Evolutionary conservation across 805 yeast genomes (phyloP), one percentile per base, ranked within the genome.

Genomic region (Barnettozyma sucrosica): DNA sequence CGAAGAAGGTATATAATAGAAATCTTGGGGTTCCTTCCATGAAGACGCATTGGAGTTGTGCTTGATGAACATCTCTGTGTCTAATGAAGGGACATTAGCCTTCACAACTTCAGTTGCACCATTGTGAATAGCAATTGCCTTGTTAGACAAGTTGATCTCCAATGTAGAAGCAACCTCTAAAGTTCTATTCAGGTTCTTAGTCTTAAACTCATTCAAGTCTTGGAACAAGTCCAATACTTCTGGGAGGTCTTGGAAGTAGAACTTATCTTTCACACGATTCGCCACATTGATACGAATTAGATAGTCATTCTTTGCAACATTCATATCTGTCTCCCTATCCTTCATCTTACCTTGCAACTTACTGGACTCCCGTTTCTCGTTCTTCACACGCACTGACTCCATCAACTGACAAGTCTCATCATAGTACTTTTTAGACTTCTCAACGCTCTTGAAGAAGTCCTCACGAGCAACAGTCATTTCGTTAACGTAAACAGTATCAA

Each of bases 251-350:
- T 92, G 97, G 62, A 85, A 89, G 64, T 74, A 90, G 67, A 81
- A 89, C 66, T 93, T 93, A 65, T 92, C 98, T 67, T 93, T 93
- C 49, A 90, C 69, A 51, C 98, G 75, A 66, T 93, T 93, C 45
- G 96, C 93, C 24, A 87, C 79, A 57, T 81, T 85, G 61, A 93
- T 83, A 55, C 80, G 80, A 49, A 93, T 77, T 55, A 93, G 67
- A 64, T 93, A 93, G 26, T 76, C 75, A 66, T 92, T 92, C 65
- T 93, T 93, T n/a, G 83, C 80, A 48, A 76, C 75, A 65, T 89
- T 85, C 99, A 93, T 93, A 32, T 85, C 93, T 5, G 68, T 61
- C 59, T 85, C 85, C 54, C 80, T 80, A 26, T 83, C 85, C 26
- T 73, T 72, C 40, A 77, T 66, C 59, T 79, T 83, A 26, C 58